Base-by-base conservation (phyloP, 192 early-diverging fungal genomes). In the Chytriomyces confervae region DNA sequence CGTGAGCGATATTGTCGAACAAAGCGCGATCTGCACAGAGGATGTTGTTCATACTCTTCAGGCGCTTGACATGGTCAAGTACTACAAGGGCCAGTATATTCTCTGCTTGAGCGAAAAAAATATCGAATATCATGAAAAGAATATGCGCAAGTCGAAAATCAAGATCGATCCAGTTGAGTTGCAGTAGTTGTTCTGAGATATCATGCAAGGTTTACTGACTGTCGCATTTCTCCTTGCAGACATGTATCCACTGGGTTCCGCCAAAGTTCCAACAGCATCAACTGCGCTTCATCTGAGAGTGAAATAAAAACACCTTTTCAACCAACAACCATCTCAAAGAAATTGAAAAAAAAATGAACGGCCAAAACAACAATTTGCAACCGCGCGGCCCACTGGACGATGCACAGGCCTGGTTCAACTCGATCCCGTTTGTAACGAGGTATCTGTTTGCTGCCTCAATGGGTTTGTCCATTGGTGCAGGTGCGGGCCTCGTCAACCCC, bases 41-140 rank as follows among this genome's bases (percentile, higher is more conserved):
- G 98, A 99, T 84, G 93, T 98, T 53, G 80, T 96, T 77, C 93
- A 95, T 76, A 97, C 98, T 1, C 80, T 98, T 20, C 93, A 96
- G 79, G 91, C 88, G 47, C 83, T 98, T 68, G 94, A 94, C 66
- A 89, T 95, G 57, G 87, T 99, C 68, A 94, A 93, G 79, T 96
- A 95, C 73, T 97, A 97, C 77, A 89, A 93, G 66, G 94, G 95
- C 11, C 92, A 94, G 82, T 94, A 93, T 80, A 91, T 95, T 51
- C 93, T 98, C 71, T 94, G 91, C 69, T 72, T 99, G 68, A 93
- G 91, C 80, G 92, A 98, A 61, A 92, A 93, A 23, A 92, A 95
- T 16, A 85, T 97, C 10, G 91, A 95, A 79, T 86, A 94, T 29
- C 88, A 92, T 69, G 91, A 97, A 67, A 88, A 94, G 75, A 88